phyloP scores from a whole-genome alignment of 257 asterid genomes.

The Marsdenia floribunda region DNA sequence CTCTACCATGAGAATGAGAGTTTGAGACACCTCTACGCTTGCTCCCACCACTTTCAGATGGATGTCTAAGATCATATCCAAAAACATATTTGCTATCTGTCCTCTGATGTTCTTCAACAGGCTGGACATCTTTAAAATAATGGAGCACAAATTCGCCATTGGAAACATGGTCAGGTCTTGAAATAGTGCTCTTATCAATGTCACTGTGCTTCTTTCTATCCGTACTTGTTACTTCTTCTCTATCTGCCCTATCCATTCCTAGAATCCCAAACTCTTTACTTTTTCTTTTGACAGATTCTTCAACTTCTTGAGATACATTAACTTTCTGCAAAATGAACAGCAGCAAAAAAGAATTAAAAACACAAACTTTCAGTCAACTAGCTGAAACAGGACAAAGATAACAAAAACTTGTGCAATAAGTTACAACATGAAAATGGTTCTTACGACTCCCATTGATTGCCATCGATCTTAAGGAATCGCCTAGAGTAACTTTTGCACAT shows the following conservation, averaged over 20 bases:
- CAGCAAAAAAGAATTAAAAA: slow-evolving; percentile 10
- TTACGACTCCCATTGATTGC: slow-evolving; percentile 73
- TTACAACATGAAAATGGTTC: slow-evolving; percentile 45
- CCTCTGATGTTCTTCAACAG: slow-evolving; percentile 25
- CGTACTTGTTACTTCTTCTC: slow-evolving; percentile 23
- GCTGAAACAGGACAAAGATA: slow-evolving; percentile 18
- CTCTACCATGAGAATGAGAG: slow-evolving; percentile 34
- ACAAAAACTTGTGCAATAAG: slow-evolving; percentile 22
- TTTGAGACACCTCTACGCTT: slow-evolving; percentile 21
- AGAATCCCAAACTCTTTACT: slow-evolving; percentile 20
- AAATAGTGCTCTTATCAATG: slow-evolving; percentile 27
- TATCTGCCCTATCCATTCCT: slow-evolving; percentile 27
- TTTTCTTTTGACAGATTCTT: slow-evolving; percentile 14
- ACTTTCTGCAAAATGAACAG: slow-evolving; percentile 39
- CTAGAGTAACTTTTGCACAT: slow-evolving; percentile 55
- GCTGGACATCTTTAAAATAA: slow-evolving; percentile 20
- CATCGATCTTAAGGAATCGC: slow-evolving; percentile 75
- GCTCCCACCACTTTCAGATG: slow-evolving; percentile 32
- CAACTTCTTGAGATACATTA: slow-evolving; percentile 12
- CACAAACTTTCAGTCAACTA: slow-evolving; percentile 11
- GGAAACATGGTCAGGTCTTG: slow-evolving; percentile 24
- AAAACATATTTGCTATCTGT: slow-evolving; percentile 22
- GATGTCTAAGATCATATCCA: slow-evolving; percentile 29
- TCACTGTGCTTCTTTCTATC: slow-evolving; percentile 23
- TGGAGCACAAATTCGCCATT: slow-evolving; percentile 33